Evolutionary conservation across 2,329 filamentous ascomycete species (phyloP), one percentile per base, ranked within the genome.

Genomic region (Talaromyces verruculosus): DNA sequence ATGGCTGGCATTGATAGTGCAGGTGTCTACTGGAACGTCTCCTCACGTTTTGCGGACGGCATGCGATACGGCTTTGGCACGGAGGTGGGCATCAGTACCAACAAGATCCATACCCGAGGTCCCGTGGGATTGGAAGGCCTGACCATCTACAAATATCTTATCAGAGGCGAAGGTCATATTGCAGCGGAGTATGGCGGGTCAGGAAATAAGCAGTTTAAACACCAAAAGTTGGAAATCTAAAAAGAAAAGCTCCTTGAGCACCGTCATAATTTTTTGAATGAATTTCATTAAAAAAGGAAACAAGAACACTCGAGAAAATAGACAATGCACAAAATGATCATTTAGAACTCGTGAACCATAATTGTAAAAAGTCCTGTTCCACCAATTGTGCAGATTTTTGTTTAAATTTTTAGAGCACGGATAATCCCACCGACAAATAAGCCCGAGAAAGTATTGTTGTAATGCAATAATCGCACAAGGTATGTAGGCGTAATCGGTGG

Each of bases 41-140:
- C 92, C 28, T 97, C 92, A 8, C 87, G 95, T 61, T 94, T 99
- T 81, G 93, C 93, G 5, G 95, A 99, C 77, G 95, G 95, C 7
- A 97, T 96, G 91, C 86, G 95, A 49, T 98, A 96, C 77, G 95
- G 95, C 7, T 99, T 99, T 79, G 95, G 95, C 58, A 98, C 95
- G 0, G 95, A 99, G 80, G 95, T 99, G 28, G 95, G 95, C 64
- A 98, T 99, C 79, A 96, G 91, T 81, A 99, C 95, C 60, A 99
- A 97, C 83, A 99, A 98, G 83, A 97, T 99, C 69, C 95, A 99
- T 77, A 91, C 92, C 1, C 84, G 95, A 61, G 95, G 95, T 0
- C 95, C 95, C 0, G 95, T 99, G 5, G 95, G 95, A 1, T 82
- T 99, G 62, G 95, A 98, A 75, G 95, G 95, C 0, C 80, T 99